phyloP scores from a whole-genome alignment of 2,329 filamentous ascomycete genomes.

The Epichloe bromicola region DNA sequence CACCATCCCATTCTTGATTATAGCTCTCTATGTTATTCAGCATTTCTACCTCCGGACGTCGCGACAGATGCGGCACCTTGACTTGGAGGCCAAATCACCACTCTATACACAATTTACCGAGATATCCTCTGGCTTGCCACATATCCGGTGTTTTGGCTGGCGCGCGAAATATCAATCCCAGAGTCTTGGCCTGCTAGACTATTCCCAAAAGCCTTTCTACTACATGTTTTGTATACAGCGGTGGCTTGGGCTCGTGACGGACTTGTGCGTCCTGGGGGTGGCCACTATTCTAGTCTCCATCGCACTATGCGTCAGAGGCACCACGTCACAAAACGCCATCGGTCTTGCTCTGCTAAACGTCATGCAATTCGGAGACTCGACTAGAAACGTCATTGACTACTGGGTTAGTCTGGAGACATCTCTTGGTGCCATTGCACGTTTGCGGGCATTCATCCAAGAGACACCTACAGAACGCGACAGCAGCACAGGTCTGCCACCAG shows the following conservation, averaged over 20 bases:
- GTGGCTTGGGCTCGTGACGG: conserved; percentile 32
- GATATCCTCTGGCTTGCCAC: conserved; percentile 15
- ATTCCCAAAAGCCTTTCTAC: conserved; percentile 15
- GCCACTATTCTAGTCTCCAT: conserved; percentile 18
- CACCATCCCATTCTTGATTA: conserved; percentile 5
- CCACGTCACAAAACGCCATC: conserved; percentile 1
- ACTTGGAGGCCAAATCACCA: conserved; percentile 38
- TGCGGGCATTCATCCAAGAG: conserved; percentile 4
- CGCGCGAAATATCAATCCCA: conserved; percentile 19
- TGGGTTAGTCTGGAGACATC: too few species aligned
- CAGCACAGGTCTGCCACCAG: not conserved
- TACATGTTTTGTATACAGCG: conserved; percentile 31
- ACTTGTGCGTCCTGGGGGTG: conserved; percentile 19
- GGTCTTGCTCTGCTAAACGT: conserved; percentile 6
- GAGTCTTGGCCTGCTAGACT: conserved; percentile 28
- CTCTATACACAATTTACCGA: conserved; percentile 29
- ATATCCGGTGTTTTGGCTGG: conserved; percentile 15
- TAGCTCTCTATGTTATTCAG: conserved; percentile 12
- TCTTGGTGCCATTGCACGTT: conserved; percentile 10
- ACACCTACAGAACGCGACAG: not conserved
- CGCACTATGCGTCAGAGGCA: conserved; percentile 12
- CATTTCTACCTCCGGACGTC: conserved; percentile 33
- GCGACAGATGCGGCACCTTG: conserved; percentile 39
- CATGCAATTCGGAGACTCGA: conserved; percentile 1
- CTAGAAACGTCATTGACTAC: conserved; percentile 10